phyloP scores from a whole-genome alignment of 768 basidiomycete species.

The Mycena floridula region DNA sequence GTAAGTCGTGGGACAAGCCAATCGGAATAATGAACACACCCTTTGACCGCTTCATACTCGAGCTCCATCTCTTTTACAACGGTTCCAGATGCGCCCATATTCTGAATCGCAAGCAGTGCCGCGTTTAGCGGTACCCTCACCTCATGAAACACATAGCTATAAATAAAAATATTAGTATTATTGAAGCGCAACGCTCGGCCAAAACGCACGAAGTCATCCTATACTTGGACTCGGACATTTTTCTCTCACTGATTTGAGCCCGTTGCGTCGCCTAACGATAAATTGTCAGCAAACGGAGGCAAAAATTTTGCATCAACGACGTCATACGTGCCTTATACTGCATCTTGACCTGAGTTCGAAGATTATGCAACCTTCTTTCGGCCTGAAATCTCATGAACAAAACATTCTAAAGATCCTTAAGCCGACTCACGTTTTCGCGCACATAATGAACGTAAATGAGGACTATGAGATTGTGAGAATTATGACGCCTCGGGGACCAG shows the following conservation, averaged over 20 bases:
- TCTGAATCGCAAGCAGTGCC: constrained; percentile 84
- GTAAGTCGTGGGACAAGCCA: too few relatives aligned
- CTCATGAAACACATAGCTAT: constrained; percentile 17
- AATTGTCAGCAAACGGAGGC: constrained; percentile 9
- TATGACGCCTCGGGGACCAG: neutral
- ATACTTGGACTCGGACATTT: constrained; percentile 75
- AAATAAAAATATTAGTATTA: neutral
- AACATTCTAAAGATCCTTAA: constrained; percentile 7
- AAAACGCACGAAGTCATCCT: constrained; percentile 78
- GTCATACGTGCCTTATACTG: constrained; percentile 39
- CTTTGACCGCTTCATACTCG: constrained; percentile 82
- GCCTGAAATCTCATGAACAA: constrained; percentile 38
- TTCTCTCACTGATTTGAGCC: constrained; percentile 72
- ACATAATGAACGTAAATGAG: constrained; percentile 72
- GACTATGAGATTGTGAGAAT: constrained; percentile 35
- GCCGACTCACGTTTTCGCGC: constrained; percentile 46
- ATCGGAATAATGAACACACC: too few relatives aligned
- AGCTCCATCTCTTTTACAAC: constrained; percentile 74
- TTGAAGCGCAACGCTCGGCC: constrained; percentile 61
- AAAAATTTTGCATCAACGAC: neutral
- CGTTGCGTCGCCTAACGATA: constrained; percentile 57
- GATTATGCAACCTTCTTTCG: constrained; percentile 60
- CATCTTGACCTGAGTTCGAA: constrained; percentile 71
- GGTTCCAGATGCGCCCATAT: constrained; percentile 76
- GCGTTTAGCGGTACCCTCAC: constrained; percentile 81